Conservation (phyloP, 257 asterid species). For the Nicotiana paniculata region DNA sequence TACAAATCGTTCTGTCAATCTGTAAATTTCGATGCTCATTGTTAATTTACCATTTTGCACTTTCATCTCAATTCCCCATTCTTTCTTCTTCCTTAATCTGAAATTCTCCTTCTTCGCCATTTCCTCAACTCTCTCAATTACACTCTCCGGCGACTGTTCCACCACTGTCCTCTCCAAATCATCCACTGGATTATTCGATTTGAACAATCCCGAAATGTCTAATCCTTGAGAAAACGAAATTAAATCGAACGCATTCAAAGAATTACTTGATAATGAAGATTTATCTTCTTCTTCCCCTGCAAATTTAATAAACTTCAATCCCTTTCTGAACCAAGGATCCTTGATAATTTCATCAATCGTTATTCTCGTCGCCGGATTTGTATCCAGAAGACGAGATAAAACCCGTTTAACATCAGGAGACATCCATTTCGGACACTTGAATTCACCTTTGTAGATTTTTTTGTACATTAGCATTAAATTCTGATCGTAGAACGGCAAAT, state of each 20-base stretch:
- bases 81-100: conserved; percentile 33
- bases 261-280: background rate
- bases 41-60: conserved; percentile 39
- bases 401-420: conserved; percentile 37
- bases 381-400: conserved; percentile 55
- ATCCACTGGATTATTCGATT: conserved; percentile 12
- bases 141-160: conserved; percentile 51
- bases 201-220: conserved; percentile 57
- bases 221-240: conserved; percentile 74
- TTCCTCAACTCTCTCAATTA: conserved; percentile 46
- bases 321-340: conserved; percentile 77
- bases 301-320: conserved; percentile 26
- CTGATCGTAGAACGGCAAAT: conserved; percentile 60
- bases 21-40: conserved; percentile 31
- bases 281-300: conserved; percentile 27
- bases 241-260: conserved; percentile 66
- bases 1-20: conserved; percentile 36
- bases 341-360: conserved; percentile 60
- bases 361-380: conserved; percentile 62
- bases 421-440: conserved; percentile 5
- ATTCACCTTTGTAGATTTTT: conserved; percentile 24
- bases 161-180: conserved; percentile 51
- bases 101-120: conserved; percentile 37
- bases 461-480: conserved; percentile 55
- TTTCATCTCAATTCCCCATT: conserved; percentile 48